Base-by-base conservation (phyloP, 345 rosid species). In the Corymbia maculata region DNA sequence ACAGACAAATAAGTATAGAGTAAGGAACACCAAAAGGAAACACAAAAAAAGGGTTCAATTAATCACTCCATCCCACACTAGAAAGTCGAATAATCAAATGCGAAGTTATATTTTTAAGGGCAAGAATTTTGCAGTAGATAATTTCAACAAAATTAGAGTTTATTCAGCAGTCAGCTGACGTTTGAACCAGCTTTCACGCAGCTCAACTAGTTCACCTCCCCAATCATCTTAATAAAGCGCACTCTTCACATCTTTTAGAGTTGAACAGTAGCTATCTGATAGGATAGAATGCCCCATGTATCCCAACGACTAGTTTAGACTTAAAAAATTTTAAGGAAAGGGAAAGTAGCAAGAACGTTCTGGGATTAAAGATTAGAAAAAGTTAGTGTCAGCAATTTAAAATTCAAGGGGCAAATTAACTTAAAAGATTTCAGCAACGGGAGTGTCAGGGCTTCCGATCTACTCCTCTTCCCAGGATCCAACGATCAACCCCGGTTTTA, bases 381-480 rank as follows among this genome's bases (percentile, higher is more conserved):
- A 36, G 82, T 64, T n/a, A n/a, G 42, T 0, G 75, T 45, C 84
- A 66, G 82, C 87, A 55, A 87, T 53, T 85, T 8, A 51, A 16
- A 51, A 51, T n/a, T 32, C 15, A 10, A 53, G 32, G 26, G 57
- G 52, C 24, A 61, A 26, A 86, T 59, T 45, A 36, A 47, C 26
- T 36, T n/a, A 49, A 16, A 53, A 22, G 36, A 14, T 26, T 45
- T 22, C 88, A 59, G 68, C 6, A 87, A 44, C 47, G 4, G 49
- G 42, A 86, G 88, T 66, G 88, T 87, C 88, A 66, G 88, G n/a
- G 88, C 57, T 66, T 66, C 88, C 9, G 59, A 87, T 87, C 79
- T 8, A 30, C 70, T 64, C 57, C 68, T 87, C 84, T 86, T 86
- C 47, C 84, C 21, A 50, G 79, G 84, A 87, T 16, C 53, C 42